Base-by-base conservation (phyloP, 495 filamentous ascomycete genomes). In the Jackrogersella minutella region DNA sequence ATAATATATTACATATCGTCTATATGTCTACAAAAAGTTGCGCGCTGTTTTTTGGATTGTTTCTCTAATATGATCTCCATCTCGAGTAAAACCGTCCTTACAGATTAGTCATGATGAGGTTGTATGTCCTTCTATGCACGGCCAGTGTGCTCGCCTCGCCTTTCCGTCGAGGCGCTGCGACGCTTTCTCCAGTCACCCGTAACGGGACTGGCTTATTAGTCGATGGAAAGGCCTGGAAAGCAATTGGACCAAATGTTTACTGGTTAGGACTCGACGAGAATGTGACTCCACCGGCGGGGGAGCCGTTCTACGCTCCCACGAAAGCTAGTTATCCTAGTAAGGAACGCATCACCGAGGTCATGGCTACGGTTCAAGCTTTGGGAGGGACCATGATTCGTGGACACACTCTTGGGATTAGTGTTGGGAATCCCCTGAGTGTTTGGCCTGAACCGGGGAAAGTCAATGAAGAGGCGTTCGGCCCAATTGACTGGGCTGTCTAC, bases 201-300 rank as follows among this genome's bases (percentile, higher is more conserved):
- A 62, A 77, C 8, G 82, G 82, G 39, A 76, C 78, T 6, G 54
- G 67, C 17, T 75, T 85, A 8, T 51, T 70, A 4, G 74, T 84
- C 13, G 64, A 75, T 34, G 78, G 77, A 26, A 78, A 80, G 62
- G 74, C 59, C 13, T 86, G 79, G 79, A 82, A 80, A 49, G 81
- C 80, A 1, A 78, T 80, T 36, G 84, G 82, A 0, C 79, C 80
- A 6, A 86, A 86, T 60, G 76, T 86, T 6, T 86, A 86, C 72
- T 86, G 84, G 84, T 76, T 85, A 17, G 83, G 84, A 1, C 77
- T 86, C 0, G 83, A 86, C 63, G 82, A 86, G 74, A 86, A 86
- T 68, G 83, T 86, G 17, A 76, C 74, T 5, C 83, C 82, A 1
- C 79, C 82, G 0, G 61, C 74, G 0, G 82, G 78, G 6, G 73